Percentiles rank a stretch among this genome's conserved stretches.
Conservation (phyloP, 805 yeast species). For the Blastobotrys parvus region DNA sequence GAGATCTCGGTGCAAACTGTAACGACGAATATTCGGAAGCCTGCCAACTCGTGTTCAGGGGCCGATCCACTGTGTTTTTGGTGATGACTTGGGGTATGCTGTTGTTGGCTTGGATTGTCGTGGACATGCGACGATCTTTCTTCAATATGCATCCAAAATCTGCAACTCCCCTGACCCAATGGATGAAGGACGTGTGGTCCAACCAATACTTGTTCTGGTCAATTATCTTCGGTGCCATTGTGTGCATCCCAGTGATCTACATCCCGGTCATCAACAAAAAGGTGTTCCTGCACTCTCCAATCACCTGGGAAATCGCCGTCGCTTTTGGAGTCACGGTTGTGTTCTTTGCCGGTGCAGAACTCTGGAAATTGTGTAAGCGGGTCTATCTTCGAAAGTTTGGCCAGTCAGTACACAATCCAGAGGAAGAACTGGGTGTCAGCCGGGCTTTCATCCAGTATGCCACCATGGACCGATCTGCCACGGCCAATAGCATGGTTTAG, state of each 20-base stretch:
- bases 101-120: slow-evolving; percentile 76
- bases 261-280: slow-evolving; percentile 78
- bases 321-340: slow-evolving; percentile 48
- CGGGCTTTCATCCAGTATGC: background rate
- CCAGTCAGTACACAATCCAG: background rate
- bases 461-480: background rate
- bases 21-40: slow-evolving; percentile 39
- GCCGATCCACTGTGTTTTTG: slow-evolving; percentile 71
- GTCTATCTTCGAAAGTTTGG: slow-evolving; percentile 33
- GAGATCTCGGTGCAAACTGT: slow-evolving; percentile 57
- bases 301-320: slow-evolving; percentile 76
- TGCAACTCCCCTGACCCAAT: slow-evolving; percentile 50
- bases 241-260: slow-evolving; percentile 75
- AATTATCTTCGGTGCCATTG: slow-evolving; percentile 54
- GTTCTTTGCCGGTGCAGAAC: slow-evolving; percentile 55
- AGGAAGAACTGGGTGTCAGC: background rate
- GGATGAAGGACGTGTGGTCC: slow-evolving; percentile 56
- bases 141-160: slow-evolving; percentile 63
- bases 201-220: slow-evolving; percentile 82
- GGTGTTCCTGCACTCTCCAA: slow-evolving; percentile 66
- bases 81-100: slow-evolving; percentile 84
- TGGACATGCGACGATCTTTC: slow-evolving; percentile 61
- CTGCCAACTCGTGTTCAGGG: slow-evolving; percentile 60
- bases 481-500: no score
- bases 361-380: slow-evolving; percentile 62